These are phyloP conservation scores for Metschnikowia borealis DNA, from an alignment of 805 yeast species.

Conservation along the genomic window DNA sequence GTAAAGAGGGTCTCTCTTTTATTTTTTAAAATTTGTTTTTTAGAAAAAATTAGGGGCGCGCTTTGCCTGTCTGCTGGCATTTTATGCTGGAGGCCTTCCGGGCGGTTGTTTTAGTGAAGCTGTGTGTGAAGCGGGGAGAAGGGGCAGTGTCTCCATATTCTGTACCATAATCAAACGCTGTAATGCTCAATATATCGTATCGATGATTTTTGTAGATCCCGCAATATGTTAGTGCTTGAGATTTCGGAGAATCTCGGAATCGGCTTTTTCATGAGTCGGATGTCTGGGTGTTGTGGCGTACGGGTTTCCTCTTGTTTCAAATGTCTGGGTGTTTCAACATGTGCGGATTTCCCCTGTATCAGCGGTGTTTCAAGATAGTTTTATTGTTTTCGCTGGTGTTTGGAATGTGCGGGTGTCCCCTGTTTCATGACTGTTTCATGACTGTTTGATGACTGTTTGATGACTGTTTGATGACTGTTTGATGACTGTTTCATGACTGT, in stretches of 20 bases:
- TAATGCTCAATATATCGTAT: slow-evolving; percentile 14
- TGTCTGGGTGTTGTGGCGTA: no score
- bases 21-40: no score
- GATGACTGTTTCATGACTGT: background rate
- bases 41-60: background rate
- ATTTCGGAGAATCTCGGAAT: no score
- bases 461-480: no score
- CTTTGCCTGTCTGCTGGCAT: background rate
- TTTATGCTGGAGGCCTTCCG: background rate
- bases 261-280: no score
- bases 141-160: slow-evolving; percentile 14
- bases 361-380: background rate
- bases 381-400: background rate
- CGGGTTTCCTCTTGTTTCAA: background rate
- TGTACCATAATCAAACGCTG: slow-evolving; percentile 17
- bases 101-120: slow-evolving; percentile 9
- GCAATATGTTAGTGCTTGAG: no score
- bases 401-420: background rate
- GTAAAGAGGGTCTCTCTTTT: no score
- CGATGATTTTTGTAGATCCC: slow-evolving; percentile 11
- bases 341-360: no score
- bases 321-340: background rate
- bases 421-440: background rate
- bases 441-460: no score
- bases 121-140: slow-evolving; percentile 13